Evolutionary conservation across 306 rosid genomes (phyloP).

Genomic region (Casuarina cunninghamiana): DNA sequence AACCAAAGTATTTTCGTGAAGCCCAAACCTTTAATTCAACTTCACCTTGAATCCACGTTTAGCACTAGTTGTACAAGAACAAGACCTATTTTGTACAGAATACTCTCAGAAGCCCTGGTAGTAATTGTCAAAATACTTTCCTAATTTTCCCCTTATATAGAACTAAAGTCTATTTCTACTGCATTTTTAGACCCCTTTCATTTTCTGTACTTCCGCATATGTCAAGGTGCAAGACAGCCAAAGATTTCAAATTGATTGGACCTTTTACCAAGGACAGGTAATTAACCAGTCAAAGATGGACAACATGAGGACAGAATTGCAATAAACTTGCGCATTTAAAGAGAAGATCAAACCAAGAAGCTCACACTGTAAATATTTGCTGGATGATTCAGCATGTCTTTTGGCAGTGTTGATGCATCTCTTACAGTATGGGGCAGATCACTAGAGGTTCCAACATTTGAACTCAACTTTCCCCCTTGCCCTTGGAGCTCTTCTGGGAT

Average conservation of each 20-base stretch:
- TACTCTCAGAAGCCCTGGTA: not conserved
- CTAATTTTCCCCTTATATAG: not conserved
- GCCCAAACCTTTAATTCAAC: not conserved
- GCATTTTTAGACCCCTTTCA: not conserved
- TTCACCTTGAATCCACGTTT: not conserved
- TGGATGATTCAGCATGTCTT: slow-evolving; percentile 72
- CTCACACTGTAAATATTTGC: slow-evolving; percentile 63
- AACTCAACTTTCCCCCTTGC: slow-evolving; percentile 22
- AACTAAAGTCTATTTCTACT: not conserved
- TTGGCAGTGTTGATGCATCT: slow-evolving; percentile 52
- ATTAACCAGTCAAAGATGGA: slow-evolving; percentile 13
- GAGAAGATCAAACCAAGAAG: slow-evolving; percentile 8
- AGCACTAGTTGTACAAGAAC: not conserved
- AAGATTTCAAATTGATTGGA: not conserved
- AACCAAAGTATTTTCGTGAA: not conserved
- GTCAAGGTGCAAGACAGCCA: not conserved
- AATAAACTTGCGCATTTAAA: slow-evolving; percentile 7
- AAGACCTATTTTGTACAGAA: not conserved
- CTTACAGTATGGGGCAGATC: slow-evolving; percentile 18
- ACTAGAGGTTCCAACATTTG: slow-evolving; percentile 27
- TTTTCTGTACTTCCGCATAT: not conserved
- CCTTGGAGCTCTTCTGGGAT: slow-evolving; percentile 33
- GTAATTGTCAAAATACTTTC: not conserved
- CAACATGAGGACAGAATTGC: not conserved
- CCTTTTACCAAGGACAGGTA: not conserved